Evolutionary conservation across 495 filamentous ascomycete genomes (phyloP), one percentile per base, ranked within the genome.

Genomic region (Aspergillus hancockii): DNA sequence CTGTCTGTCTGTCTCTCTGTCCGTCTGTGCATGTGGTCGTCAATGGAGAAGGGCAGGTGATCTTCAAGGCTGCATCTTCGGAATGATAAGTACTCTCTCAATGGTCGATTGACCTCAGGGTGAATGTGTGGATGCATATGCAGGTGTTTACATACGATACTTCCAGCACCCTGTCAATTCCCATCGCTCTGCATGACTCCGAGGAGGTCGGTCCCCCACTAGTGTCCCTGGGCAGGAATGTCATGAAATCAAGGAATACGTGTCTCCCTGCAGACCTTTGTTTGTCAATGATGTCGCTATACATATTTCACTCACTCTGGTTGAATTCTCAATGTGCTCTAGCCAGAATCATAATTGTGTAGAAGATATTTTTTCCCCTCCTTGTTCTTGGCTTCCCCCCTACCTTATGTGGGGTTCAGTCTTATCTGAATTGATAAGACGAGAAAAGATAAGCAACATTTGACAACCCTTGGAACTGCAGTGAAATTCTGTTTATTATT

Each of bases 41-140:
- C 38, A 41, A 41, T 19, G 40, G n/a, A n/a, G 55, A 41, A 49
- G 55, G 30, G 30, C 55, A 57, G 55, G 55, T 57, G 55, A 57
- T 57, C 55, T 50, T 49, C 55, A 47, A 36, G 41, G 30, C 55
- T 49, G 55, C 55, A 57, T 50, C 43, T 50, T 19, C 55, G 55
- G 55, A 57, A 50, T 57, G 45, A 50, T 23, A 50, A 49, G 32
- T 36, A 8, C 28, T 9, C 4, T 50, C 14, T 55, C n/a, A 55
- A 14, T 55, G 53, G 53, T 32, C 22, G 13, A 41, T 18, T 45
- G 36, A 10, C 51, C 32, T 38, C n/a, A 25, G 34, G n/a, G 22
- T 31, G 53, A 16, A 25, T 28, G 34, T 19, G 22, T 18, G 32
- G 3, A 14, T 8, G n/a, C 18, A 40, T 53, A 53, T 53, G 51